A percentile compares a stretch with the other conserved stretches of the same genome.
Evolutionary conservation across 2,329 filamentous ascomycete species (phyloP).

Genomic region (Endothia cerciana): DNA sequence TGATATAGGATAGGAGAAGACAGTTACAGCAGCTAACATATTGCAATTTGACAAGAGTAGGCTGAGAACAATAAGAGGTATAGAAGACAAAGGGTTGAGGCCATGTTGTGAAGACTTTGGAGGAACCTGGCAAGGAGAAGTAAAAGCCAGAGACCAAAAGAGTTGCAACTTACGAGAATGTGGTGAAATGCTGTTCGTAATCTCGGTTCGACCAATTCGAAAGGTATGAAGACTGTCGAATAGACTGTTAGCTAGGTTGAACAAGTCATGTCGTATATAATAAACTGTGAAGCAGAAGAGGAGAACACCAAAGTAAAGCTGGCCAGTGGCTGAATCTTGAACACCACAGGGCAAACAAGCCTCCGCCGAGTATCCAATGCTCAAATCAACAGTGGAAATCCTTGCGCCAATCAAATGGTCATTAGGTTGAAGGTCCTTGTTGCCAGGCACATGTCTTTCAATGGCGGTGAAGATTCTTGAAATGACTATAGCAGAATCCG

Average conservation of each 20-base stretch:
- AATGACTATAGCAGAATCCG: neutral
- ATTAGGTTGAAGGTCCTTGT: neutral
- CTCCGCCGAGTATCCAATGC: neutral
- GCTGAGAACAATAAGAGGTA: neutral
- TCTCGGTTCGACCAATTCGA: neutral
- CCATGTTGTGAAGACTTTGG: no score
- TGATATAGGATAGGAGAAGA: neutral
- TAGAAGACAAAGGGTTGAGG: neutral
- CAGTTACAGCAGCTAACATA: neutral
- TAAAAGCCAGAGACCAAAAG: neutral
- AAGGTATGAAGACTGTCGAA: neutral
- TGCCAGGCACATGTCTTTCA: neutral
- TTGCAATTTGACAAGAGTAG: neutral
- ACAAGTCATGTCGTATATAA: neutral
- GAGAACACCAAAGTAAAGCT: neutral
- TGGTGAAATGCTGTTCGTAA: neutral
- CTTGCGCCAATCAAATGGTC: neutral
- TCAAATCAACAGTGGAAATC: neutral
- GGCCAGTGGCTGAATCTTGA: neutral
- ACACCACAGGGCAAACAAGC: no score
- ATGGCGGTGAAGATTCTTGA: neutral
- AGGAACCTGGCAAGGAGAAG: no score
- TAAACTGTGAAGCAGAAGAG: neutral
- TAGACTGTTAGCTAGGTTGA: neutral
- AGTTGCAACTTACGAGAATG: neutral